Evolutionary conservation across 2,329 filamentous ascomycete genomes (phyloP), one percentile per base, ranked within the genome.

Genomic region (Aspergillus awamori): DNA sequence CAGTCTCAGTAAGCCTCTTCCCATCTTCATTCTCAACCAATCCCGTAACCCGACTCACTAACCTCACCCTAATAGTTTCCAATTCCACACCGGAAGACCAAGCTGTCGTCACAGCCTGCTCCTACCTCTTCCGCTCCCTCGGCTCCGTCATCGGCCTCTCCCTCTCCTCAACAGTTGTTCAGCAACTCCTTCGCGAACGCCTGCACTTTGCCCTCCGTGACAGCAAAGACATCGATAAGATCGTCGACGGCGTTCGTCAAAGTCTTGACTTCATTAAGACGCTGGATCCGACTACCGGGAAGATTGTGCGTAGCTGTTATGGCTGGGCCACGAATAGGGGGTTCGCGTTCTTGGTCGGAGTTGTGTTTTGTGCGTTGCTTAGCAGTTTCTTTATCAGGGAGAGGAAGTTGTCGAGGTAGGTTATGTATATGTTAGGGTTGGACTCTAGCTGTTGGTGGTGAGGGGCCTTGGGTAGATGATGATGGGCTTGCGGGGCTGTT

Each of bases 71-170:
- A 8, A n/a, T 15, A 81, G 86, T 93, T 64, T 87, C 90, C 33
- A 92, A 92, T 70, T 85, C 88, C 0, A 78, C 84, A 1, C 80
- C 82, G 3, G 82, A 86, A 47, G 90, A 93, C 66, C 87, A 90
- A 63, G 90, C 91, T 2, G 85, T 93, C 1, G 89, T 88, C 4
- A 90, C 91, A 15, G 91, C 91, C 7, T 92, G 89, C 73, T 90
- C 87, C 20, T 94, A 94, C 76, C 85, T 94, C 24, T 94, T 94
- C 81, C 87, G 91, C 41, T 89, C 88, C 1, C 81, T 93, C 0
- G 91, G 86, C 10, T 84, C 82, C 15, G 85, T 87, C 8, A 82
- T 87, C 41, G 85, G 90, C 10, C 81, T 93, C 58, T 89, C 88
- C n/a, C 78, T 91, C 60, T 85, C 85, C 54, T 87, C 89, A 1